Conservation (phyloP, 1,284 basidiomycete genomes). For the Fomitopsis betulina region DNA sequence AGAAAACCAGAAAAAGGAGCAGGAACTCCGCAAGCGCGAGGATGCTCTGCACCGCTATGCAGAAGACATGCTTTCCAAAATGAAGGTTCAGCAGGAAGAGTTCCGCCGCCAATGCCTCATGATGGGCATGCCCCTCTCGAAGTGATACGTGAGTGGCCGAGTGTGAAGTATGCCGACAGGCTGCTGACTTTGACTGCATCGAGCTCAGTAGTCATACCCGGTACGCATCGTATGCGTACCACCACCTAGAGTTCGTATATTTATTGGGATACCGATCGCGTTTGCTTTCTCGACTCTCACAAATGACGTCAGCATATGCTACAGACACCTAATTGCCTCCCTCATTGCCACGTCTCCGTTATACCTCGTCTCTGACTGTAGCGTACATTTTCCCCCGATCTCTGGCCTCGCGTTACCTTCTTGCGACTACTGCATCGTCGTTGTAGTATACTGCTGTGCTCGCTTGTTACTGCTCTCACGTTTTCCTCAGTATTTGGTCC, state of each 20-base stretch:
- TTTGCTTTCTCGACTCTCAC: neutral
- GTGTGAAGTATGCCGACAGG: neutral
- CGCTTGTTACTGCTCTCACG: neutral
- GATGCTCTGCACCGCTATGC: constrained; percentile 5
- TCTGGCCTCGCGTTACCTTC: neutral
- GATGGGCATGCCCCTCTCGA: constrained; percentile 2
- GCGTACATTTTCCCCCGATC: neutral
- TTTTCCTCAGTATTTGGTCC: neutral
- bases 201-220: neutral
- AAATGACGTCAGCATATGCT: neutral
- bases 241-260: neutral
- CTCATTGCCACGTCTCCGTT: neutral
- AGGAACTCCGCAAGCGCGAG: constrained; percentile 5
- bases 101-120: constrained; percentile 4
- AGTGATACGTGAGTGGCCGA: neutral
- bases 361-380: neutral
- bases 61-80: constrained; percentile 1
- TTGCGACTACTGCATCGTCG: neutral
- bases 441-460: neutral
- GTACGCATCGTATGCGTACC: neutral
- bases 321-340: neutral
- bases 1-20: constrained; percentile 4
- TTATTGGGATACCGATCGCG: neutral
- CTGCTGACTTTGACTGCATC: neutral
- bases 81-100: constrained; percentile 4